Evolutionary conservation across 495 filamentous ascomycete genomes (phyloP).

Genomic region (Durotheca rogersii): DNA sequence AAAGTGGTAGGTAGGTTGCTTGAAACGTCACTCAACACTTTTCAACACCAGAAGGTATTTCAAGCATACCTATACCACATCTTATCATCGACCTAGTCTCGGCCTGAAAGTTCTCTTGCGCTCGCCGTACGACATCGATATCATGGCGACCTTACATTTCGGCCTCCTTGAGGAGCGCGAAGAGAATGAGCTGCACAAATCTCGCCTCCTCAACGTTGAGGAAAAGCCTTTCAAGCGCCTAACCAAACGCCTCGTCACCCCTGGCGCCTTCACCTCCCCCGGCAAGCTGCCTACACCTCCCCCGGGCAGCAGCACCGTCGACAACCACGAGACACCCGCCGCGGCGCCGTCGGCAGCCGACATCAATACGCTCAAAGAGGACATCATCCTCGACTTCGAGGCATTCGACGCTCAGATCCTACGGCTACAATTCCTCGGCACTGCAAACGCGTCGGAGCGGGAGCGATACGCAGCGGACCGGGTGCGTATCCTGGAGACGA

Average conservation of each 20-base stretch:
- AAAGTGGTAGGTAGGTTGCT: too few species aligned
- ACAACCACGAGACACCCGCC: constrained; percentile 18
- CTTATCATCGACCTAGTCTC: constrained; percentile 1
- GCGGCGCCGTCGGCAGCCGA: constrained; percentile 43
- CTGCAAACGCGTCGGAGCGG: constrained; percentile 81
- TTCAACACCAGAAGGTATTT: too few species aligned
- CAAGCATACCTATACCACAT: too few species aligned
- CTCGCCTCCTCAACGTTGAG: constrained; percentile 87
- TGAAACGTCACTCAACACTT: too few species aligned
- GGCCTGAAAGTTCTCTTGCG: neutral
- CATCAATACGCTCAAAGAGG: constrained; percentile 67
- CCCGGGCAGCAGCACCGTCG: constrained; percentile 57
- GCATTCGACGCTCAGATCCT: constrained; percentile 77
- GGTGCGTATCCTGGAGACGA: constrained; percentile 68
- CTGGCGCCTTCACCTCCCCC: constrained; percentile 58
- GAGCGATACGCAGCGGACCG: constrained; percentile 83
- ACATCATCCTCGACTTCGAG: constrained; percentile 85
- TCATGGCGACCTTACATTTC: constrained; percentile 32
- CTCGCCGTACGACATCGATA: neutral
- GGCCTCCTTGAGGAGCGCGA: constrained; percentile 52
- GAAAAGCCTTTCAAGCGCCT: constrained; percentile 91
- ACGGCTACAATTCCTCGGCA: constrained; percentile 82
- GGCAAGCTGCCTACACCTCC: constrained; percentile 68
- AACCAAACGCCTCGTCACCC: constrained; percentile 70
- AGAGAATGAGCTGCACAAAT: constrained; percentile 85